Percentiles rank a stretch among this genome's conserved stretches.
These are phyloP conservation scores for Calycina marina DNA, from an alignment of 2,329 filamentous ascomycete species.

Conservation along the genomic window DNA sequence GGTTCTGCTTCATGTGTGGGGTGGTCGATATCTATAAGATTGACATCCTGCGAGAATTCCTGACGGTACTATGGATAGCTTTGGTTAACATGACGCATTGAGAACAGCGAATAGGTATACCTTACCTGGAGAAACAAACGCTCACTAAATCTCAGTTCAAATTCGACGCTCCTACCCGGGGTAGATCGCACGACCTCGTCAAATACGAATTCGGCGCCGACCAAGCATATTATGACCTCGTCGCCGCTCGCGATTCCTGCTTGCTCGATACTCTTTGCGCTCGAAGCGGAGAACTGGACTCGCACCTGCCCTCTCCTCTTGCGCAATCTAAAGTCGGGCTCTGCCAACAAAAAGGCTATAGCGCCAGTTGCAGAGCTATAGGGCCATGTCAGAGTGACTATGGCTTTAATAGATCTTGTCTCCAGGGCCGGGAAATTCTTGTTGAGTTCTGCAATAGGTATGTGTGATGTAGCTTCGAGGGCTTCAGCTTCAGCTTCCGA, in stretches of 20 bases:
- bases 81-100: background rate
- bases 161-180: slow-evolving; percentile 37
- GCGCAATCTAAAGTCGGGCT: slow-evolving; percentile 71
- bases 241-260: slow-evolving; percentile 66
- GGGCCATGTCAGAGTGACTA: slow-evolving; percentile 81
- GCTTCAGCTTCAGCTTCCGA: too few relatives aligned
- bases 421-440: slow-evolving; percentile 30
- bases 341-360: slow-evolving; percentile 67
- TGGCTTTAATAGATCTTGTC: slow-evolving; percentile 43
- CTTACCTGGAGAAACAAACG: slow-evolving; percentile 34
- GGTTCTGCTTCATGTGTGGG: slow-evolving; percentile 17
- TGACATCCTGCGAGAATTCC: background rate
- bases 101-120: too few relatives aligned
- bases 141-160: slow-evolving; percentile 41
- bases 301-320: slow-evolving; percentile 67
- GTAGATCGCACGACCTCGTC: slow-evolving; percentile 27
- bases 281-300: slow-evolving; percentile 55
- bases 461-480: too few relatives aligned
- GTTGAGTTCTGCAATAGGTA: slow-evolving; percentile 40
- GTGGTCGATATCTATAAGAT: slow-evolving; percentile 38
- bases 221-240: slow-evolving; percentile 52
- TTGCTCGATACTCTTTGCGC: slow-evolving; percentile 53
- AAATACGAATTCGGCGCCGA: slow-evolving; percentile 47
- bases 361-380: slow-evolving; percentile 66
- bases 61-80: too few relatives aligned